Evolutionary conservation across 192 early-diverging fungal species (phyloP), one percentile per base, ranked within the genome.

Genomic region (Coemansia sp.): DNA sequence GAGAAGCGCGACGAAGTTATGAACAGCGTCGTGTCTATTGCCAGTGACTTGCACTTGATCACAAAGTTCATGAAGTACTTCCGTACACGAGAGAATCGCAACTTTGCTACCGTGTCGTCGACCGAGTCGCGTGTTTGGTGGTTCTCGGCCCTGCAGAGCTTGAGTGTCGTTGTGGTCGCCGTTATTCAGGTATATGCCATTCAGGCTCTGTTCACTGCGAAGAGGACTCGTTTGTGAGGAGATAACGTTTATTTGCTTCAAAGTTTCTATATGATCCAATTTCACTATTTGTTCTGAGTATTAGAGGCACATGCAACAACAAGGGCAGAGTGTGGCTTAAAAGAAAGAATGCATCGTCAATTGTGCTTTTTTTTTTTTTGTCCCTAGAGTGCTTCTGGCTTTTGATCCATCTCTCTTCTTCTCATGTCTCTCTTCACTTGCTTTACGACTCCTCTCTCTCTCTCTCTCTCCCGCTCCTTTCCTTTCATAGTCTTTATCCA

Each of bases 151-250:
- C 59, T 90, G 32, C 92, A 97, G 80, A 89, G 87, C 61, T 58
- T 88, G 46, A 72, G 91, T 41, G 93, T 99, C 46, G 85, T 98
- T 34, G 62, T 85, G 50, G 95, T 95, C 85, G 90, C 94, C 11
- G 88, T 89, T 11, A 68, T 94, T n/a, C 98, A 99, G 86, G 95
- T 99, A 21, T 94, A 92, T 81, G 91, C 94, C 27, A 93, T 99
- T 69, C 90, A 90, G 76, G 92, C 87, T 23, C 95, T 99, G 88
- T 99, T 99, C 82, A 89, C 87, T 19, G 85, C 86, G 55, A 85
- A 86, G 66, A 90, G 90, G 72, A 67, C 79, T 25, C 66, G 75
- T 6, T 61, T 85, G 50, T 85, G 63, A 58, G 29, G 5, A 31
- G 55, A 68, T 58, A 39, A 5, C 10, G 21, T 57, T 27, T 45